These are phyloP conservation scores for Boletus patriciae DNA, from an alignment of 768 basidiomycete genomes.

Conservation along the genomic window DNA sequence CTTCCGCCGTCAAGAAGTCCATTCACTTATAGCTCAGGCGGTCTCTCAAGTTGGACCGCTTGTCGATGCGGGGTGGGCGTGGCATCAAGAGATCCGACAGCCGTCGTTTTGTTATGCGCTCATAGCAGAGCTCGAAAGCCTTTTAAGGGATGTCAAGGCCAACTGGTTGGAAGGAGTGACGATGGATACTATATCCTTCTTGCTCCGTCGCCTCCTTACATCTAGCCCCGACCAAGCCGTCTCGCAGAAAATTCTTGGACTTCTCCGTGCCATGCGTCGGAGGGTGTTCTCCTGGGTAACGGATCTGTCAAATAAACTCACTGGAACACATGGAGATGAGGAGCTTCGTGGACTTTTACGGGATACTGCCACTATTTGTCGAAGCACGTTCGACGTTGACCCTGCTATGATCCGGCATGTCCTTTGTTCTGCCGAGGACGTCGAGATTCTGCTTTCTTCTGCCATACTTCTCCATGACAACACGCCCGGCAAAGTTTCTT, in stretches of 20 bases:
- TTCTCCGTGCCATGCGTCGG: conserved; percentile 35
- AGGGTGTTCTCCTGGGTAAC: conserved; percentile 38
- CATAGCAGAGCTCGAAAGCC: conserved; percentile 33
- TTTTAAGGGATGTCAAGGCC: conserved; percentile 29
- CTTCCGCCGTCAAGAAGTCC: conserved; percentile 41
- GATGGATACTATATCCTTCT: conserved; percentile 32
- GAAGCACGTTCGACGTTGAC: conserved; percentile 32
- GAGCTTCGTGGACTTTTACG: conserved; percentile 10
- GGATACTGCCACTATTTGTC: conserved; percentile 24
- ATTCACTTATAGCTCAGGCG: conserved; percentile 44
- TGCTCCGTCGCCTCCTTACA: conserved; percentile 38
- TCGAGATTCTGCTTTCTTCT: conserved; percentile 34
- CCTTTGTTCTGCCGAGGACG: conserved; percentile 24
- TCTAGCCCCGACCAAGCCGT: conserved; percentile 17
- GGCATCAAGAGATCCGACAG: conserved; percentile 14
- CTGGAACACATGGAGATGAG: neutral
- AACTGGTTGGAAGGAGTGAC: conserved; percentile 42
- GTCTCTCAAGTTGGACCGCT: conserved; percentile 41
- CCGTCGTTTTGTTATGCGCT: conserved; percentile 25
- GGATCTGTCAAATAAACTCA: conserved; percentile 29
- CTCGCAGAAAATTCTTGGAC: conserved; percentile 14
- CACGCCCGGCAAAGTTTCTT: conserved; percentile 11
- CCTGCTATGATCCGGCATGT: neutral
- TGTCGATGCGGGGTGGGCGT: neutral
- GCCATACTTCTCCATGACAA: conserved; percentile 34